These are phyloP conservation scores for Trichocomaceae sp. DNA, from an alignment of 2,329 filamentous ascomycete species.

Conservation along the genomic window DNA sequence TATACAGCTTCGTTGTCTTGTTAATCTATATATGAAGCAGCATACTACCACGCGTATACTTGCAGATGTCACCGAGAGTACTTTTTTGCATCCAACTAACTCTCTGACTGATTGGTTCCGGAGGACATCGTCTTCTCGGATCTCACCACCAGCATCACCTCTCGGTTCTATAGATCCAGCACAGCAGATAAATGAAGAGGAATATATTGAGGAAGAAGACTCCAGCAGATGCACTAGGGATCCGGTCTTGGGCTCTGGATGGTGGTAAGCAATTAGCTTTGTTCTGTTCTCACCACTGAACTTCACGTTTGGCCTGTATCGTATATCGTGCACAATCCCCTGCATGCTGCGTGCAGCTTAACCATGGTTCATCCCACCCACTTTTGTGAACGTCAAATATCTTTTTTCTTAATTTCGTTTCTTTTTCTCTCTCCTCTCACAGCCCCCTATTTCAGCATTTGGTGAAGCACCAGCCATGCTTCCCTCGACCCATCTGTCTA, in stretches of 20 bases:
- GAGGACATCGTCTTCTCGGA: background rate
- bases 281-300: no score
- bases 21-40: background rate
- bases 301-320: background rate
- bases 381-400: background rate
- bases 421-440: background rate
- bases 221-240: conserved; percentile 12
- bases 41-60: no score
- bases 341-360: conserved; percentile 9
- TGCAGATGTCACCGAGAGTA: background rate
- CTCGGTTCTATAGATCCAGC: background rate
- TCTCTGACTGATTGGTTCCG: background rate
- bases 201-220: conserved; percentile 9
- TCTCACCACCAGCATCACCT: background rate
- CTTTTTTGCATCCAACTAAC: background rate
- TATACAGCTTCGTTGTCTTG: background rate
- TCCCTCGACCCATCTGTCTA: background rate
- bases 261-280: conserved; percentile 8
- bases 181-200: conserved; percentile 12
- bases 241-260: conserved; percentile 11
- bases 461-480: background rate
- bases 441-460: background rate
- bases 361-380: background rate
- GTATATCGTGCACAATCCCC: conserved; percentile 8
- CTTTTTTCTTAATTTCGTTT: background rate